Evolutionary conservation across 1,284 basidiomycete genomes (phyloP).

Genomic region (Naganishia sp.): DNA sequence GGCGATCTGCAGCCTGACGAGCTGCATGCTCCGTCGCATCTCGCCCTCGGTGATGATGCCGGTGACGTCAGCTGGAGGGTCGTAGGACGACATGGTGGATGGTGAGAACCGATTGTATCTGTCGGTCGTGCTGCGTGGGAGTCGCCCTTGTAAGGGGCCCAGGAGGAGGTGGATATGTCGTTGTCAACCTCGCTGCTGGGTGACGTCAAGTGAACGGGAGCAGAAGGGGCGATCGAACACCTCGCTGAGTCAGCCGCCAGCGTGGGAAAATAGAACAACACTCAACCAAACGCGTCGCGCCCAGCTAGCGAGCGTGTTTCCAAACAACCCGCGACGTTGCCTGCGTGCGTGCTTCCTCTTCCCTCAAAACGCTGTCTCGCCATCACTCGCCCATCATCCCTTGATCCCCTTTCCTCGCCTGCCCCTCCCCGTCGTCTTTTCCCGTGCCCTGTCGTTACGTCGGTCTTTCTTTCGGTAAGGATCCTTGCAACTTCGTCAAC

Average conservation of each 20-base stretch:
- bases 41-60: slow-evolving; percentile 49
- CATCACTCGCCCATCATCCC: background rate
- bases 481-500: background rate
- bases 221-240: background rate
- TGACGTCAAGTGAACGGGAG: slow-evolving; percentile 7
- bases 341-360: background rate
- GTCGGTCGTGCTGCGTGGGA: background rate
- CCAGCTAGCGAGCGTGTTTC: background rate
- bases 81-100: slow-evolving; percentile 48
- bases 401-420: slow-evolving; percentile 14
- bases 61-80: slow-evolving; percentile 40
- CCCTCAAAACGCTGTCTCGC: slow-evolving; percentile 7
- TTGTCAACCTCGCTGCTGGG: background rate
- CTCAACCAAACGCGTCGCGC: slow-evolving; percentile 13
- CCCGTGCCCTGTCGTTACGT: slow-evolving; percentile 24
- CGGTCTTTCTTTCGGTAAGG: slow-evolving; percentile 23
- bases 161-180: no score
- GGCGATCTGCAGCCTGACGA: slow-evolving; percentile 67
- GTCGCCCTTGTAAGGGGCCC: background rate
- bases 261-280: background rate
- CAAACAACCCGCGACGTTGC: background rate
- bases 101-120: no score
- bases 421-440: slow-evolving; percentile 16
- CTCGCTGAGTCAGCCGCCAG: background rate
- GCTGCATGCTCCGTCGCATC: slow-evolving; percentile 48